Conservation (phyloP, 2,329 filamentous ascomycete species). For the Nigrospora osmanthi region DNA sequence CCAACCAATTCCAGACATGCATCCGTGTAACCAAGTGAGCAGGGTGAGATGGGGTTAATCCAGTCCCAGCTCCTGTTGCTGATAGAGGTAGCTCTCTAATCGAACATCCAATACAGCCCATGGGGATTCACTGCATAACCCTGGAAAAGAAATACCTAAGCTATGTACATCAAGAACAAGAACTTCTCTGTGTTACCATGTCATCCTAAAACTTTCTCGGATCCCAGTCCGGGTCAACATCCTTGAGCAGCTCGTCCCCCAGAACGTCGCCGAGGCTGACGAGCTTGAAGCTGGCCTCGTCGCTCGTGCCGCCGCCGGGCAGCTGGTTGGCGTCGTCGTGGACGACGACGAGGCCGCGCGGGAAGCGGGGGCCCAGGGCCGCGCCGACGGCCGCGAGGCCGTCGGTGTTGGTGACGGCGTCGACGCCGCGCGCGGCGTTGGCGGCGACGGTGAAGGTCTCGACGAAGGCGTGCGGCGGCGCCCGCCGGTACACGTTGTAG, state of each 20-base stretch:
- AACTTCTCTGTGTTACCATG: too few species aligned
- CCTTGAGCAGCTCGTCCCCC: constrained; percentile 23
- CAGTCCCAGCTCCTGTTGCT: too few species aligned
- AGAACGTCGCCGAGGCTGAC: constrained; percentile 32
- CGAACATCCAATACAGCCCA: too few species aligned
- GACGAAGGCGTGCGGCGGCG: constrained; percentile 39
- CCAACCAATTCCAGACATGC: too few species aligned
- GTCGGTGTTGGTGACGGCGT: constrained; percentile 45
- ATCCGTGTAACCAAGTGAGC: too few species aligned
- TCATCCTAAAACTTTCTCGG: constrained; percentile 18
- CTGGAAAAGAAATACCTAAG: too few species aligned
- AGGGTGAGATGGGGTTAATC: too few species aligned
- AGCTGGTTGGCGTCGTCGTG: constrained; percentile 48
- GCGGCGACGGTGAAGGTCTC: constrained; percentile 38
- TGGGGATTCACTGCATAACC: too few species aligned
- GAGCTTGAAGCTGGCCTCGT: constrained; percentile 42
- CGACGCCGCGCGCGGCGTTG: constrained; percentile 31
- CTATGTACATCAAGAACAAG: too few species aligned
- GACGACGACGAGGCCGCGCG: constrained; percentile 37
- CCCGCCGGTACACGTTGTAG: constrained; percentile 41
- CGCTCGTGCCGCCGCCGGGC: constrained; percentile 32
- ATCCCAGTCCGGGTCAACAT: constrained; percentile 30
- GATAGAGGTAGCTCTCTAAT: too few species aligned
- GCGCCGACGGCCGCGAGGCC: constrained; percentile 39
- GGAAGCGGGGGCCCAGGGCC: constrained; percentile 31